These are phyloP conservation scores for Globisporangium nodosum DNA, from an alignment of 352 stramenopile genomes.

Conservation along the genomic window DNA sequence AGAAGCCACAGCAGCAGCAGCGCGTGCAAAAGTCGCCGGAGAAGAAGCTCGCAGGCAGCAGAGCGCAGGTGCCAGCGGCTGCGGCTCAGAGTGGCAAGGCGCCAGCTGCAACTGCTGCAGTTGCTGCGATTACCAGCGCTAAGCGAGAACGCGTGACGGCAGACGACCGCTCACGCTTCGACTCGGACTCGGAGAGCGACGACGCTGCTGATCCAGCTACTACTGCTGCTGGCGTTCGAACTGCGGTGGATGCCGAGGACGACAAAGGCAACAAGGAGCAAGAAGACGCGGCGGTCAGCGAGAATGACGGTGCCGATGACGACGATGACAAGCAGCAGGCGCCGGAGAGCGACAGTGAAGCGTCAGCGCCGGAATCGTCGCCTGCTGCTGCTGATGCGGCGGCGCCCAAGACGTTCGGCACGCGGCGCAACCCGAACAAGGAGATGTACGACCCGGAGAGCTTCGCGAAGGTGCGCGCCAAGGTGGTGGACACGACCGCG, in stretches of 20 bases:
- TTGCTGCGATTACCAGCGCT: slow-evolving; percentile 5
- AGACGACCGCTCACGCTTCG: slow-evolving; percentile 10
- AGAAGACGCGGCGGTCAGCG: background rate
- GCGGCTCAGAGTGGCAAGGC: slow-evolving; percentile 7
- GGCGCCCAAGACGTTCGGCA: slow-evolving; percentile 41
- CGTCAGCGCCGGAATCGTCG: background rate
- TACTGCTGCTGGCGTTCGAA: background rate
- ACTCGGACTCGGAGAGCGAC: slow-evolving; percentile 11
- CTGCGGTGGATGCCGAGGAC: slow-evolving; percentile 11
- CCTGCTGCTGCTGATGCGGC: background rate
- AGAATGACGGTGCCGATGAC: background rate
- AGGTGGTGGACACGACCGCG: slow-evolving; percentile 37
- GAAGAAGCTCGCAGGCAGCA: background rate
- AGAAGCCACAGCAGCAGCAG: background rate
- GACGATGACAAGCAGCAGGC: background rate
- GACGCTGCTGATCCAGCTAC: slow-evolving; percentile 1
- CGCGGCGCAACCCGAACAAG: slow-evolving; percentile 83
- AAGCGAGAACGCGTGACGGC: slow-evolving; percentile 4
- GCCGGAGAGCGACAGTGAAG: background rate
- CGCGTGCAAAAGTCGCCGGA: background rate
- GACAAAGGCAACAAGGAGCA: slow-evolving; percentile 4
- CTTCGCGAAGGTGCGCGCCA: slow-evolving; percentile 44
- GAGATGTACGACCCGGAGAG: slow-evolving; percentile 55
- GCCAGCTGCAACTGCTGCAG: background rate
- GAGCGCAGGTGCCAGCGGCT: too few species aligned